These are phyloP conservation scores for Microcos paniculata DNA, from an alignment of 345 rosid species.

Conservation along the genomic window DNA sequence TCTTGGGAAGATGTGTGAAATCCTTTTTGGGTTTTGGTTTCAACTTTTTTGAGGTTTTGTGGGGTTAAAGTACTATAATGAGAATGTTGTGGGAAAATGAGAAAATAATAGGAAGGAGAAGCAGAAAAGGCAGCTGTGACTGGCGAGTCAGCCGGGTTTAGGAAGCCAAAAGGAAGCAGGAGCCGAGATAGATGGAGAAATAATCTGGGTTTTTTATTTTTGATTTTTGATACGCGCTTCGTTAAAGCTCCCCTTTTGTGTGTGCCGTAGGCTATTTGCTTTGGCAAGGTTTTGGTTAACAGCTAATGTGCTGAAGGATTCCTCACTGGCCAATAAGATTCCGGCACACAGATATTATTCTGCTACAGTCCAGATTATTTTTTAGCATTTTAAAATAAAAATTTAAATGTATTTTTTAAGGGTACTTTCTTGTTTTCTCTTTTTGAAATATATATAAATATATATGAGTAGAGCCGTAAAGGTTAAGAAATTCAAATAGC, in stretches of 20 bases:
- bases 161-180: not conserved
- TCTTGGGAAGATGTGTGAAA: not conserved
- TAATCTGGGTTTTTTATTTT: not conserved
- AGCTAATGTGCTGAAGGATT: not conserved
- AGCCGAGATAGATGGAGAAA: constrained; percentile 9
- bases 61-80: not conserved
- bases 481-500: no score
- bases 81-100: not conserved
- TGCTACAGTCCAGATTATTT: not conserved
- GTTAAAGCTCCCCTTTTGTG: no score
- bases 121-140: constrained; percentile 5
- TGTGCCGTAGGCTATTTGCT: not conserved
- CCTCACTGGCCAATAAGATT: constrained; percentile 6
- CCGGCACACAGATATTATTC: not conserved
- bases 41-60: not conserved
- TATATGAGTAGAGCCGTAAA: no score
- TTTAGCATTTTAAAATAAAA: not conserved
- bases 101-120: not conserved
- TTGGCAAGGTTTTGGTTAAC: constrained; percentile 11
- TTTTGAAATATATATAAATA: no score
- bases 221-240: constrained; percentile 21
- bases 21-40: not conserved
- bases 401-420: not conserved
- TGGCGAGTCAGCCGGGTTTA: constrained; percentile 30
- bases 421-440: not conserved